These are phyloP conservation scores for Ceratobasidium sp. DNA, from an alignment of 1,284 basidiomycete species.

Conservation along the genomic window DNA sequence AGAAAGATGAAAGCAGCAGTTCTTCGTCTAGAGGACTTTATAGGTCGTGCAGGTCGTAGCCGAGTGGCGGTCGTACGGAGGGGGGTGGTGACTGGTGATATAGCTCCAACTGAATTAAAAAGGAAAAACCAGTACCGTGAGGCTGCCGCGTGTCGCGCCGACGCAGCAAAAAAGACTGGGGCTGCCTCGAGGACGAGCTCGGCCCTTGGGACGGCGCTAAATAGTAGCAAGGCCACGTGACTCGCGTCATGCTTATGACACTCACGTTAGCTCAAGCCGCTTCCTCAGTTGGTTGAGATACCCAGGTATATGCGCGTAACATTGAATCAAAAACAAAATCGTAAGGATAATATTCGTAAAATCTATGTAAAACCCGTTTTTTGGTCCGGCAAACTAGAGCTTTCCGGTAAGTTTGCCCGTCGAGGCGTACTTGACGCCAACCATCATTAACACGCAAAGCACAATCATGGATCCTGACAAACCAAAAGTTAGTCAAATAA, in stretches of 20 bases:
- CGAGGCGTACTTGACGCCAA: constrained; percentile 31
- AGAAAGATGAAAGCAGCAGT: not conserved
- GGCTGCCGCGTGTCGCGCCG: constrained; percentile 39
- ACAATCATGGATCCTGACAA: constrained; percentile 53
- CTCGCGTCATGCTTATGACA: not conserved
- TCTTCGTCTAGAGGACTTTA: constrained; percentile 15
- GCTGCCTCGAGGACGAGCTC: constrained; percentile 37
- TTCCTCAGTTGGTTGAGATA: not conserved
- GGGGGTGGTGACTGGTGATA: constrained; percentile 15
- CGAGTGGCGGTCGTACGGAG: constrained; percentile 40
- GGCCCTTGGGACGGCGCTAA: constrained; percentile 13
- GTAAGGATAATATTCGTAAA: constrained; percentile 21
- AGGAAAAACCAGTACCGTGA: constrained; percentile 30
- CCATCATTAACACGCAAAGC: constrained; percentile 51
- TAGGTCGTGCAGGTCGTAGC: constrained; percentile 35
- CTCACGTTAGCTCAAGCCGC: not conserved
- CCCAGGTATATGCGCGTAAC: constrained; percentile 1
- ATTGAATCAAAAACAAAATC: constrained; percentile 15
- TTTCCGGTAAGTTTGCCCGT: constrained; percentile 31
- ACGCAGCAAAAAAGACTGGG: constrained; percentile 21
- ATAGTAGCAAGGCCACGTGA: constrained; percentile 12
- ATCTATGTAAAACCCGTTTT: constrained; percentile 22
- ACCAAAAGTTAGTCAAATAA: constrained; percentile 5
- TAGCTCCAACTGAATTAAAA: constrained; percentile 26
- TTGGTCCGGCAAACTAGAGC: constrained; percentile 1